These are phyloP conservation scores for Pseudogymnoascus sp. DNA, from an alignment of 2,329 filamentous ascomycete genomes.

Conservation along the genomic window DNA sequence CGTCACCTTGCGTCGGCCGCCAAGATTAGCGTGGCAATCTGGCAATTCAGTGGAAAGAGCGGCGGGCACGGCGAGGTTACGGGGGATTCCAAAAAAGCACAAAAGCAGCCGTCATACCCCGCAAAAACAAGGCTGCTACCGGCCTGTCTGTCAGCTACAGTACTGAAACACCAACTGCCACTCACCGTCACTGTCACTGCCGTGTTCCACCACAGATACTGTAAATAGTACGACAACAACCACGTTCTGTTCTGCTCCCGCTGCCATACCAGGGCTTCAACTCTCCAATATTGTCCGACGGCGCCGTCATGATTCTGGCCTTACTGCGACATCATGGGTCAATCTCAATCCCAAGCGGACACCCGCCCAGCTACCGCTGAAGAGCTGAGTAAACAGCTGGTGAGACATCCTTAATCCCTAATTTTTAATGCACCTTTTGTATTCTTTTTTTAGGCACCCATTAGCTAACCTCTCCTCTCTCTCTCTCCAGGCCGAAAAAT, in stretches of 20 bases:
- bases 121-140: constrained; percentile 4
- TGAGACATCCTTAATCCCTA: constrained; percentile 15
- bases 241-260: neutral
- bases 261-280: neutral
- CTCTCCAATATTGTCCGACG: neutral
- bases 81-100: neutral
- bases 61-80: neutral
- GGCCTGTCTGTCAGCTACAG: neutral
- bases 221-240: neutral
- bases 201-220: neutral
- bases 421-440: too few relatives aligned
- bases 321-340: constrained; percentile 23
- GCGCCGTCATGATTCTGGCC: neutral
- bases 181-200: too few relatives aligned
- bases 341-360: constrained; percentile 25
- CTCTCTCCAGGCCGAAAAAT: constrained; percentile 45
- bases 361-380: constrained; percentile 22
- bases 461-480: too few relatives aligned
- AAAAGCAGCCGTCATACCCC: constrained; percentile 2
- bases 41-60: neutral
- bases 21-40: neutral
- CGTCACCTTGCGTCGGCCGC: neutral
- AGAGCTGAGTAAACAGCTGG: constrained; percentile 27
- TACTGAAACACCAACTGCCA: neutral
- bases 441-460: neutral